Evolutionary conservation across 2,329 filamentous ascomycete species (phyloP).

Genomic region (Claviceps pazoutovae): DNA sequence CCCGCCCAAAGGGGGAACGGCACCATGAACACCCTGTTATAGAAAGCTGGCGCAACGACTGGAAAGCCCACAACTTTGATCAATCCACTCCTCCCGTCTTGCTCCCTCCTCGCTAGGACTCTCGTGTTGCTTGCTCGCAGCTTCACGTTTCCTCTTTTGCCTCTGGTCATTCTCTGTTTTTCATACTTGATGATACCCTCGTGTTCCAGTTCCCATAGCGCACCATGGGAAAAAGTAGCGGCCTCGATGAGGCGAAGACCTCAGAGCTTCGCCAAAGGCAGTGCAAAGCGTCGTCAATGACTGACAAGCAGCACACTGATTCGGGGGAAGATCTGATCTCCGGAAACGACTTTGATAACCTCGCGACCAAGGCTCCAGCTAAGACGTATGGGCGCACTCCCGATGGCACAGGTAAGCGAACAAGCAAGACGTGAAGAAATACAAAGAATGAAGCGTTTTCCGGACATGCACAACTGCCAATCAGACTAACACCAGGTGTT

Average conservation of each 20-base stretch:
- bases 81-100: not conserved
- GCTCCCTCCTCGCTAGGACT: not conserved
- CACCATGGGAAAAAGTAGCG: slow-evolving; percentile 1
- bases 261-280: slow-evolving; percentile 4
- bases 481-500: slow-evolving; percentile 6
- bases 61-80: slow-evolving; percentile 1
- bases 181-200: not conserved
- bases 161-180: not conserved
- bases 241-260: slow-evolving; percentile 2
- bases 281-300: not conserved
- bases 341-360: slow-evolving; percentile 1
- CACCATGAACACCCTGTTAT: not conserved
- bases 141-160: not conserved
- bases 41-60: not conserved
- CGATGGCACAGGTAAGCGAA: slow-evolving; percentile 67
- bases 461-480: not conserved
- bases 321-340: not conserved
- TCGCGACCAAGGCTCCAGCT: slow-evolving; percentile 14
- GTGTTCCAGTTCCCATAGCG: not conserved
- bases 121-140: not conserved
- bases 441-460: not conserved
- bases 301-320: not conserved
- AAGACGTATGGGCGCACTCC: slow-evolving; percentile 85
- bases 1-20: not conserved
- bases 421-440: not conserved